Evolutionary conservation across 2,329 filamentous ascomycete genomes (phyloP).

Genomic region (Knufia fluminis): DNA sequence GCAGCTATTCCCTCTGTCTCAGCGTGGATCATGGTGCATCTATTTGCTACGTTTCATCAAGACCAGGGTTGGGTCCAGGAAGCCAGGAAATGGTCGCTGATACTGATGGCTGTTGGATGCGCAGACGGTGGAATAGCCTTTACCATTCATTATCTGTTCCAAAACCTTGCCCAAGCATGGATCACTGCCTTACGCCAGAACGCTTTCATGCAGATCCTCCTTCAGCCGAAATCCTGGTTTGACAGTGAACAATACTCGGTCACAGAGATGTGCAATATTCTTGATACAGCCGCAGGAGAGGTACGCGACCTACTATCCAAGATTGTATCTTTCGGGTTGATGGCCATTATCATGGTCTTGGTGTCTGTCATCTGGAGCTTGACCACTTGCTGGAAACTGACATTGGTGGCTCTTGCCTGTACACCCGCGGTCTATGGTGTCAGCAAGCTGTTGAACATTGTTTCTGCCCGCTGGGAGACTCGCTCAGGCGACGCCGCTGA

Average conservation of each 20-base stretch:
- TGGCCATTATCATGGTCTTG: conserved; percentile 56
- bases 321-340: conserved; percentile 62
- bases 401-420: conserved; percentile 62
- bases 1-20: conserved; percentile 65
- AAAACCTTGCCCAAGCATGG: conserved; percentile 66
- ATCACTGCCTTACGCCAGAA: conserved; percentile 59
- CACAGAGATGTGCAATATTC: conserved; percentile 55
- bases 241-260: conserved; percentile 57
- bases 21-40: conserved; percentile 62
- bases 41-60: conserved; percentile 62
- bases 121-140: conserved; percentile 59
- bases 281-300: conserved; percentile 78
- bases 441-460: conserved; percentile 54
- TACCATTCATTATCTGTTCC: conserved; percentile 60
- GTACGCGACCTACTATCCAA: conserved; percentile 73
- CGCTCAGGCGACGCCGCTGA: conserved; percentile 56
- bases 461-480: conserved; percentile 64
- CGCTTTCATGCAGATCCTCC: conserved; percentile 60
- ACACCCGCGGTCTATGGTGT: conserved; percentile 58
- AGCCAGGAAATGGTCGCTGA: conserved; percentile 59
- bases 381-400: conserved; percentile 66
- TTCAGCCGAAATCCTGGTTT: conserved; percentile 73
- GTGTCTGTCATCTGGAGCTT: conserved; percentile 69
- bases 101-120: conserved; percentile 58
- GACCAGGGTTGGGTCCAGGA: conserved; percentile 38